Evolutionary conservation across 352 stramenopile genomes (phyloP).

Genomic region (Phytophthora capsici): DNA sequence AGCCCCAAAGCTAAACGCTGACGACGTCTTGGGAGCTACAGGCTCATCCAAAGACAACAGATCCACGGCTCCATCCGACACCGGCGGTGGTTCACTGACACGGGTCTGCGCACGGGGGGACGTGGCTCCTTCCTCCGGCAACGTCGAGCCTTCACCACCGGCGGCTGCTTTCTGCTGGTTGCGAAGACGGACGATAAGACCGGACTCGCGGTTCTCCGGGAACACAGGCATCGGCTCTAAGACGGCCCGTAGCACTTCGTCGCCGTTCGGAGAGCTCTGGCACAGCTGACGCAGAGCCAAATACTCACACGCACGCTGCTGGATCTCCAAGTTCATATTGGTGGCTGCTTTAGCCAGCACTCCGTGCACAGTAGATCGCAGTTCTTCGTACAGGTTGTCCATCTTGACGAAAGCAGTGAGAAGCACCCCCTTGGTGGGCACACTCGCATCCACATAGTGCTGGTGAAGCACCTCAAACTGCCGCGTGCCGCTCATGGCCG

Average conservation of each 20-base stretch:
- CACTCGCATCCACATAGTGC: conserved; percentile 91
- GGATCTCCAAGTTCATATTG: conserved; percentile 97
- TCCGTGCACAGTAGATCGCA: conserved; percentile 86
- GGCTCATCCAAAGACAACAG: conserved; percentile 60
- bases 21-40: conserved; percentile 31
- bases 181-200: conserved; percentile 69
- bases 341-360: conserved; percentile 95
- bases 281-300: conserved; percentile 88
- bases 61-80: conserved; percentile 36
- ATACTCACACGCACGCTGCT: conserved; percentile 98
- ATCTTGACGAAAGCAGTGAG: conserved; percentile 98
- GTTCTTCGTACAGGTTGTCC: conserved; percentile 85
- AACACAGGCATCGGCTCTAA: conserved; percentile 98
- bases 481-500: conserved; percentile 90
- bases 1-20: conserved; percentile 13
- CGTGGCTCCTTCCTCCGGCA: conserved; percentile 13
- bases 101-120: conserved; percentile 24
- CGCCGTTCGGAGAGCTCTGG: conserved; percentile 28
- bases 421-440: conserved; percentile 93
- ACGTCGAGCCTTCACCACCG: conserved; percentile 22
- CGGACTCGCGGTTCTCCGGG: conserved; percentile 89
- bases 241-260: conserved; percentile 93
- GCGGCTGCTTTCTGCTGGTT: conserved; percentile 66
- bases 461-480: conserved; percentile 97
- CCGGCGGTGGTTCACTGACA: conserved; percentile 15